Base-by-base conservation (phyloP, 352 stramenopile genomes). In the Phytophthora agathidicida region DNA sequence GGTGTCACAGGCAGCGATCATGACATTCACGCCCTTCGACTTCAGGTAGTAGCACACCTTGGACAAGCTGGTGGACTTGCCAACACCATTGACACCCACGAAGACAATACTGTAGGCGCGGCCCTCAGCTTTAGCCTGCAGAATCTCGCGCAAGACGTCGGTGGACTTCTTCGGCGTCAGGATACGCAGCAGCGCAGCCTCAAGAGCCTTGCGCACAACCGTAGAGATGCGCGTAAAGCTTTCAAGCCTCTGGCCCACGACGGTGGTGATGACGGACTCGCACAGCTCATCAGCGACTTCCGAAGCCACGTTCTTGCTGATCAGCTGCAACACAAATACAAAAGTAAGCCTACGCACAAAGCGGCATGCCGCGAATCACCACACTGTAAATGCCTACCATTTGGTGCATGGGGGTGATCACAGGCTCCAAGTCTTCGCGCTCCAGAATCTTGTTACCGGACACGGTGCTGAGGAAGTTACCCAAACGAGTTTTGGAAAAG, bases 41-140 rank as follows among this genome's bases (percentile, higher is more conserved):
- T 99, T 99, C 36, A 99, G 86, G 72, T 99, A 99, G 80, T 99
- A 99, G 54, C 94, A 98, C 52, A 99, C 93, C 73, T 99, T 99
- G 43, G 97, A 98, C 35, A 99, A 75, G 54, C 88, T 98, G 6
- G 98, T 99, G n/a, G 91, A 98, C 76, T 99, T 99, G 56, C 97
- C 96, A 37, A 99, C 95, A 45, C 98, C 98, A 73, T 99, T 99
- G 27, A 99, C 98, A 27, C 98, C 98, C 13, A 99, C 94, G 70
- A 99, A 99, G 3, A 98, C 94, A 71, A 99, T 99, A 44, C 94
- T 97, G 79, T 98, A 99, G n/a, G 96, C 91, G 56, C 83, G 84
- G 27, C 87, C 84, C 35, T 88, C 72, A 5, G 78, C 83, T 65
- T 92, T 96, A 9, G 90, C 86, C 26, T 93, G 83, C 39, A 96